phyloP scores from a whole-genome alignment of 805 yeast species.

The Millerozyma miso region DNA sequence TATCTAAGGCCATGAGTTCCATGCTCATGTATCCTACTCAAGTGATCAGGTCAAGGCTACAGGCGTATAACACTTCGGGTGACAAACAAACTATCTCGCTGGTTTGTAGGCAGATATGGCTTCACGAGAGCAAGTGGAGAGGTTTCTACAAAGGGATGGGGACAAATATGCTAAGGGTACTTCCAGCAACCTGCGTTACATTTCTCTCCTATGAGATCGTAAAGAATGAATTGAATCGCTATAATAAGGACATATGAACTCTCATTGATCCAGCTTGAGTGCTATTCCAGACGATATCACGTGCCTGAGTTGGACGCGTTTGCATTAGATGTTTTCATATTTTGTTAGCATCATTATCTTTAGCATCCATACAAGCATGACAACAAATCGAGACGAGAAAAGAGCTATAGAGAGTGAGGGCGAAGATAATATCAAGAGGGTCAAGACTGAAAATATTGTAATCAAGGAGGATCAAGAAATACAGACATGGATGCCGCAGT shows the following conservation, averaged over 20 bases:
- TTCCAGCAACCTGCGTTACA: slow-evolving; percentile 92
- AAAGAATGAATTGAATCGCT: slow-evolving; percentile 15
- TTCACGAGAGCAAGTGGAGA: slow-evolving; percentile 45
- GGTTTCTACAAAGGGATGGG: slow-evolving; percentile 84
- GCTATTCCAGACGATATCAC: no score
- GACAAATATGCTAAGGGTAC: slow-evolving; percentile 74
- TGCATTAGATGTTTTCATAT: neutral
- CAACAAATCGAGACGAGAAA: neutral
- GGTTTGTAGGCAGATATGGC: slow-evolving; percentile 38
- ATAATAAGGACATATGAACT: neutral
- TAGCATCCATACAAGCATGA: neutral
- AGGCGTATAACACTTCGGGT: slow-evolving; percentile 29
- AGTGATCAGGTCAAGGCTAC: slow-evolving; percentile 73
- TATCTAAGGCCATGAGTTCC: slow-evolving; percentile 67
- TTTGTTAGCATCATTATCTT: neutral
- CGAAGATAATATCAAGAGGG: neutral
- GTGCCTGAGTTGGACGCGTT: neutral
- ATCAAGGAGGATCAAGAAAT: neutral
- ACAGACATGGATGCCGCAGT: slow-evolving; percentile 30
- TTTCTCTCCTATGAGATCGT: slow-evolving; percentile 77
- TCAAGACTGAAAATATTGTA: neutral
- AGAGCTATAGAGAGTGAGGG: neutral
- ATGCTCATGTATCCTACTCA: slow-evolving; percentile 78
- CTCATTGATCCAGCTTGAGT: no score
- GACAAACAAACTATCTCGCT: slow-evolving; percentile 19